Base-by-base conservation (phyloP, 1,139 yeast species). In the Kodamaea arcana region DNA sequence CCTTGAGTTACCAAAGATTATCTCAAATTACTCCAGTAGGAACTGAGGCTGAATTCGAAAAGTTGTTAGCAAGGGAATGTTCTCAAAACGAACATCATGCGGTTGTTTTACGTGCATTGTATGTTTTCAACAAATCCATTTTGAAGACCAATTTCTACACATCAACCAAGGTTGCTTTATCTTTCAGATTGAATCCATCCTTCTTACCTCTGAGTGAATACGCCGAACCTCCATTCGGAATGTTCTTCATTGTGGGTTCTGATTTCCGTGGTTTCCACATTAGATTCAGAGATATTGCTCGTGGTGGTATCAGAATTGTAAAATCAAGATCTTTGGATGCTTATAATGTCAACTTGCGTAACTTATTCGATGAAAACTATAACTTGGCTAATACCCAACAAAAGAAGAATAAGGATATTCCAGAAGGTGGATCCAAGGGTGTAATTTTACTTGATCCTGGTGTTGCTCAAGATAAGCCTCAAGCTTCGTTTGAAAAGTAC, bases 351-450 rank as follows among this genome's bases (percentile, higher is more conserved):
- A 92, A 92, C 57, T 83, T 83, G 44, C 79, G 95, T 51, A 85
- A 86, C 50, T 75, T 92, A 60, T 88, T 92, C 62, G 98, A 92
- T 61, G 98, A 92, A 61, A 92, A 92, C 64, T 92, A 92, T 64
- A 90, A 90, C 58, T 75, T 92, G 61, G 98, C 98, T 29, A 80
- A 83, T 43, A 92, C 98, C 29, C 98, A 92, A 66, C 98, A 92
- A 67, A 78, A 92, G 50, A 92, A 92, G 67, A 92, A 92, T 66
- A 92, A 92, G 69, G 98, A 92, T 68, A 92, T 92, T 41, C 98
- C 98, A 29, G 98, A 92, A 71, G 98, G 98, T 58, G 98, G 98
- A 30, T 87, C 97, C 32, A 92, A 92, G 63, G 98, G 98, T 65
- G 98, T 92, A 35, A 85, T 92, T 41, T 72, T 92, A 52, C 73